A percentile compares a stretch with the other conserved stretches of the same genome.
These are phyloP conservation scores for Pezicula radicicola DNA, from an alignment of 2,329 filamentous ascomycete genomes.

Conservation along the genomic window DNA sequence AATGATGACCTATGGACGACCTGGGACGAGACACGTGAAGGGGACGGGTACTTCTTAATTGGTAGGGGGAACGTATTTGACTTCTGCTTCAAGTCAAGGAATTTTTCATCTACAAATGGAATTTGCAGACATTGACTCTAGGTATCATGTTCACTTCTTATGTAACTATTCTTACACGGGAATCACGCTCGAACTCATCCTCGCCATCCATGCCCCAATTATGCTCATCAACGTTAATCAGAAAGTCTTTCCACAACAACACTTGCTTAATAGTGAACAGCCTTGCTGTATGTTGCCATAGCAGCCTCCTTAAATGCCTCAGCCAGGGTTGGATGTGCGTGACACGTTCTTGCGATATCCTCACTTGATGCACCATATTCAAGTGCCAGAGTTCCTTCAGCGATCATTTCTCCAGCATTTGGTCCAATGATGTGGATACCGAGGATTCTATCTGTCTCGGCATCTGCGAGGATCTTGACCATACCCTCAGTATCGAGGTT, in stretches of 20 bases:
- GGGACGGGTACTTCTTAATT: too few relatives aligned
- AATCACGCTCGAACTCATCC: constrained; percentile 10
- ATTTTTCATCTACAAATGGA: neutral
- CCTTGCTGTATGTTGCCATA: constrained; percentile 93
- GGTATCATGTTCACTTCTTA: constrained; percentile 15
- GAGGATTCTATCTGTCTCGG: constrained; percentile 92
- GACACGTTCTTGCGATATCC: constrained; percentile 91
- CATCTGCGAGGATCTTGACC: constrained; percentile 96
- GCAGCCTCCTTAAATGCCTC: constrained; percentile 99
- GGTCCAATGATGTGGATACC: constrained; percentile 96
- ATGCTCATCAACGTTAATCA: constrained; percentile 2
- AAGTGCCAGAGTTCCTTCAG: constrained; percentile 88
- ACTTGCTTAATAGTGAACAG: constrained; percentile 80
- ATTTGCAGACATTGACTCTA: constrained; percentile 1
- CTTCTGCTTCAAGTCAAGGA: too few relatives aligned
- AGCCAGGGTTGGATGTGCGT: constrained; percentile 82
- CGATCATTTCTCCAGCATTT: constrained; percentile 99
- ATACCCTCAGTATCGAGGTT: constrained; percentile 94
- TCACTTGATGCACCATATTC: constrained; percentile 96
- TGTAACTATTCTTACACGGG: constrained; percentile 27
- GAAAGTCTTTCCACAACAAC: neutral
- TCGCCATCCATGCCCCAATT: neutral
- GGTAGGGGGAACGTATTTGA: too few relatives aligned
- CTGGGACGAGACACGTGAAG: too few relatives aligned
- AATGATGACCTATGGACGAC: too few relatives aligned